Percentiles rank a stretch among this genome's conserved stretches.
Evolutionary conservation across 306 rosid species (phyloP).

Genomic region (Lathyrus tuberosus): DNA sequence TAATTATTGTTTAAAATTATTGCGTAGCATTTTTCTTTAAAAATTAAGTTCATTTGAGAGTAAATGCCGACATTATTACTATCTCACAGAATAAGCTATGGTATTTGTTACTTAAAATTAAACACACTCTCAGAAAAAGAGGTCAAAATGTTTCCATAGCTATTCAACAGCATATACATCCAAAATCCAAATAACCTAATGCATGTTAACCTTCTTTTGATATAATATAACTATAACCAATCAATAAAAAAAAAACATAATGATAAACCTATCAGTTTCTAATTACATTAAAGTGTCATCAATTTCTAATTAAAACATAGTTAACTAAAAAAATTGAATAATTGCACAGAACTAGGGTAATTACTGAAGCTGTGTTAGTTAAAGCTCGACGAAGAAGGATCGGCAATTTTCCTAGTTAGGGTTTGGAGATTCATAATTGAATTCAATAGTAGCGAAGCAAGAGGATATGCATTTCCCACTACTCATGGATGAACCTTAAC

Average conservation of each 20-base stretch:
- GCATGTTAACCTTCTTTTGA: not conserved
- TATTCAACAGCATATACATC: not conserved
- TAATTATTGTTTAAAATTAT: not conserved
- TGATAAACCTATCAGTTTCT: not conserved
- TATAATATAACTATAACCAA: not conserved
- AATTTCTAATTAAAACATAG: not conserved
- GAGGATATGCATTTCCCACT: not conserved
- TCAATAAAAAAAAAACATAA: not conserved
- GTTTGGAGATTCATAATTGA: constrained; percentile 5
- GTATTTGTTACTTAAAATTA: not conserved
- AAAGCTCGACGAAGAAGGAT: constrained; percentile 23
- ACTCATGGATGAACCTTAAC: no score
- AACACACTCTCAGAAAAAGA: constrained; percentile 17
- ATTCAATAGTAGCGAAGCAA: not conserved
- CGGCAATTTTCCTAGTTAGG: not conserved
- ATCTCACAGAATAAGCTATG: not conserved
- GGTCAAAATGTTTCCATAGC: not conserved
- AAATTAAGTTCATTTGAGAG: not conserved
- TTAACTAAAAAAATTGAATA: not conserved
- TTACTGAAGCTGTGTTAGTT: constrained; percentile 14
- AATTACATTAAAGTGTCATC: not conserved
- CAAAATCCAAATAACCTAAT: not conserved
- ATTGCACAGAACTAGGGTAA: constrained; percentile 13
- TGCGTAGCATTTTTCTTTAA: not conserved
- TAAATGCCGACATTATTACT: not conserved